Evolutionary conservation across 2,329 filamentous ascomycete genomes (phyloP).

Genomic region (Colletotrichum lupini): DNA sequence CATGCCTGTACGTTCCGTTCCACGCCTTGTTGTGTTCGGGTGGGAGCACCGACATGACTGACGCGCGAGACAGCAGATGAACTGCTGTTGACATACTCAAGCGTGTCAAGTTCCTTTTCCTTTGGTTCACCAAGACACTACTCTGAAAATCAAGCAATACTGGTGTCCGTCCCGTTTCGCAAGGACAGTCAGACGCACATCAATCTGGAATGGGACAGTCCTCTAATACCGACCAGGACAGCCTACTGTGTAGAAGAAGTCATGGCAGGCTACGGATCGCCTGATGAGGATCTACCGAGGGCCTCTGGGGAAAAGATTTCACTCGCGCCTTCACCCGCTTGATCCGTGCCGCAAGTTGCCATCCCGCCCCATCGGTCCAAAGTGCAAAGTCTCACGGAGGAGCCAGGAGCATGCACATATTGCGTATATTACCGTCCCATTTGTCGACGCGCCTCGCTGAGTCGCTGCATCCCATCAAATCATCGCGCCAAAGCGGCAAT

Average conservation of each 20-base stretch:
- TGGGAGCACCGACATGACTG: slow-evolving; percentile 3
- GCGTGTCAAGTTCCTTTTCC: slow-evolving; percentile 5
- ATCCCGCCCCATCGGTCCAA: slow-evolving; percentile 7
- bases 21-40: not conserved
- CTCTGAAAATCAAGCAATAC: too few relatives aligned
- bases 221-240: slow-evolving; percentile 2
- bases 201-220: slow-evolving; percentile 7
- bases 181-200: slow-evolving; percentile 3
- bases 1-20: not conserved
- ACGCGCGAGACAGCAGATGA: slow-evolving; percentile 1
- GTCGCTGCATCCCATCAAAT: not conserved
- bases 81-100: not conserved
- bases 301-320: slow-evolving; percentile 4
- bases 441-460: not conserved
- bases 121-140: not conserved
- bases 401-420: not conserved
- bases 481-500: slow-evolving; percentile 8
- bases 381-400: not conserved
- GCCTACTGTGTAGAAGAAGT: not conserved
- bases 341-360: slow-evolving; percentile 23
- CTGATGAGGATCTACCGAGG: slow-evolving; percentile 23
- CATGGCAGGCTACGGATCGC: not conserved
- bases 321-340: slow-evolving; percentile 20
- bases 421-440: not conserved
- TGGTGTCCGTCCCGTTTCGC: not conserved